Evolutionary conservation across 768 basidiomycete species (phyloP).

Genomic region (Lanmaoa rubissima): DNA sequence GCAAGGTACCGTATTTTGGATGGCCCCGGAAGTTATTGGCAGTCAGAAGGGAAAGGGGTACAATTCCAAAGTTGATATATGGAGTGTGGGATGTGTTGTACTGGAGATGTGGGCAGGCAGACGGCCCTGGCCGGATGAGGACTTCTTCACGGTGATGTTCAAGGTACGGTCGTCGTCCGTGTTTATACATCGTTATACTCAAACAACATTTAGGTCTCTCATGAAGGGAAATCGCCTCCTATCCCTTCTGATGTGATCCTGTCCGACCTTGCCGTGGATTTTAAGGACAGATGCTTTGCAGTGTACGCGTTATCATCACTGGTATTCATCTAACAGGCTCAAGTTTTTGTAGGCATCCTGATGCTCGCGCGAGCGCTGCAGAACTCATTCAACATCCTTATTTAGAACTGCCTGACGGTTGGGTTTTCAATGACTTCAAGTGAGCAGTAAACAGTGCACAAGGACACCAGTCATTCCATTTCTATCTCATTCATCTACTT

Average conservation of each 20-base stretch:
- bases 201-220: slow-evolving; percentile 61
- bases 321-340: not conserved
- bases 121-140: slow-evolving; percentile 90
- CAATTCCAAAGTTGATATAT: slow-evolving; percentile 96
- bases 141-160: slow-evolving; percentile 90
- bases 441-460: slow-evolving; percentile 14
- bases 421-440: slow-evolving; percentile 65
- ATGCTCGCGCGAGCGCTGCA: slow-evolving; percentile 74
- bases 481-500: slow-evolving; percentile 29
- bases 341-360: slow-evolving; percentile 60
- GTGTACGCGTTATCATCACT: slow-evolving; percentile 52
- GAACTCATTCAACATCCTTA: slow-evolving; percentile 82
- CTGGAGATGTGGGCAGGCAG: slow-evolving; percentile 99
- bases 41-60: slow-evolving; percentile 82
- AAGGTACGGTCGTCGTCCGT: slow-evolving; percentile 52
- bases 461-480: slow-evolving; percentile 17
- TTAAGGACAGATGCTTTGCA: slow-evolving; percentile 85
- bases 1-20: slow-evolving; percentile 99
- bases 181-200: not conserved
- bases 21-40: slow-evolving; percentile 95
- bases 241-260: slow-evolving; percentile 81
- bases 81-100: slow-evolving; percentile 98
- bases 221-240: slow-evolving; percentile 82
- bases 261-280: slow-evolving; percentile 76
- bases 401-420: slow-evolving; percentile 66